phyloP scores from a whole-genome alignment of 768 basidiomycete species.

The Auricularia sp. region DNA sequence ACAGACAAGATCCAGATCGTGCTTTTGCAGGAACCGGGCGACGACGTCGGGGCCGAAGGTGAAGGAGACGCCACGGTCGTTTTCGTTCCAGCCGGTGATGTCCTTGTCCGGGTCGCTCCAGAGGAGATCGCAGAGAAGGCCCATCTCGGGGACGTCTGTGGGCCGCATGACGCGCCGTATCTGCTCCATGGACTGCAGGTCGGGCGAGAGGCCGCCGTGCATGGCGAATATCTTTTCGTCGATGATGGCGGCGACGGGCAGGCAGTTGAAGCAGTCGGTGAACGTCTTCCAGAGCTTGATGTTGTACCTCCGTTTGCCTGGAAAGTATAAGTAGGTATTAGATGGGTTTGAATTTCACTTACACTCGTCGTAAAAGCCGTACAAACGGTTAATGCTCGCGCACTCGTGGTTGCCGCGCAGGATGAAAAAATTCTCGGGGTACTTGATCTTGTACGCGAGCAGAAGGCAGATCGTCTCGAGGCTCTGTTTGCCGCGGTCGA shows the following conservation, averaged over 20 bases:
- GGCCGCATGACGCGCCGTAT: conserved; percentile 98
- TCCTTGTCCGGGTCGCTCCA: conserved; percentile 99
- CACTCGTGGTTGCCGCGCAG: conserved; percentile 98
- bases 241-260: conserved; percentile 98
- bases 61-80: conserved; percentile 97
- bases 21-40: conserved; percentile 95
- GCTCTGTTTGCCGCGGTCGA: conserved; percentile 97
- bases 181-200: conserved; percentile 99
- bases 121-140: conserved; percentile 88
- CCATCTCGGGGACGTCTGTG: conserved; percentile 97
- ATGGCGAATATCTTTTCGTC: conserved; percentile 99
- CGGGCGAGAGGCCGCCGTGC: conserved; percentile 96
- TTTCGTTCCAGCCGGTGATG: conserved; percentile 99
- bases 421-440: conserved; percentile 99
- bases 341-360: background rate
- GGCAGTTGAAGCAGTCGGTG: conserved; percentile 99
- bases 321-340: conserved; percentile 1
- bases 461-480: conserved; percentile 99
- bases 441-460: conserved; percentile 99
- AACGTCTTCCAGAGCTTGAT: conserved; percentile 99
- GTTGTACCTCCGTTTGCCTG: conserved; percentile 91
- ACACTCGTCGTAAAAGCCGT: conserved; percentile 99
- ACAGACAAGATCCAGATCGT: conserved; percentile 99
- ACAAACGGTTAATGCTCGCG: conserved; percentile 98
- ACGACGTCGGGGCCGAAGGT: conserved; percentile 99